Evolutionary conservation across 192 early-diverging fungal species (phyloP), one percentile per base, ranked within the genome.

Genomic region (Entomortierella lignicola): DNA sequence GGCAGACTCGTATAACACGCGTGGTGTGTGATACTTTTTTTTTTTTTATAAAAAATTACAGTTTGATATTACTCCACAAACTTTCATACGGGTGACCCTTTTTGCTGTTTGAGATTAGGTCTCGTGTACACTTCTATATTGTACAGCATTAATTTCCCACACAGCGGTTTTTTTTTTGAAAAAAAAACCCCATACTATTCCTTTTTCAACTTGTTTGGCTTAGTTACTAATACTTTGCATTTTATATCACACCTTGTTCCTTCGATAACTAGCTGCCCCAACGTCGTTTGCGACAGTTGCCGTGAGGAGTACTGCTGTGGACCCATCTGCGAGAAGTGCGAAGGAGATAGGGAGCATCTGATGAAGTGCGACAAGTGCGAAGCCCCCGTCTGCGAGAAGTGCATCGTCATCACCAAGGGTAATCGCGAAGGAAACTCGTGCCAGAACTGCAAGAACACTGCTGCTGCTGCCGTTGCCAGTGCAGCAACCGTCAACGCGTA

Each of bases 281-380:
- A n/a, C 27, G 75, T 79, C 44, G 75, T 79, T n/a, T 79, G 75
- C 27, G 75, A 79, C 75, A 70, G 67, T 41, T 79, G 75, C 67
- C 62, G 75, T 23, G 75, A 79, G 34, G 75, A 79, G 34, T 79
- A 79, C 52, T 79, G 75, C 57, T 79, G 75, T 66, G 75, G 75
- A 26, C 75, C 75, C 29, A 55, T 79, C 41, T 79, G 75, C 52
- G 75, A 79, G 43, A 70, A 64, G 41, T 79, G 75, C 56, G 32
- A 79, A 20, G 32, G 11, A 15, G 66, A 69, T 50, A 44, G 68
- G 15, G 75, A 79, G 32, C 66, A 79, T 39, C 55, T 77, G 61
- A 79, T 79, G 75, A 31, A 59, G 50, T 79, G 75, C 48, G 75
- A 70, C 62, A 59, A 25, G 29, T 79, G 75, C 58, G 62, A 69